phyloP scores from a whole-genome alignment of 2,329 filamentous ascomycete species.

The Penicillium sp. region DNA sequence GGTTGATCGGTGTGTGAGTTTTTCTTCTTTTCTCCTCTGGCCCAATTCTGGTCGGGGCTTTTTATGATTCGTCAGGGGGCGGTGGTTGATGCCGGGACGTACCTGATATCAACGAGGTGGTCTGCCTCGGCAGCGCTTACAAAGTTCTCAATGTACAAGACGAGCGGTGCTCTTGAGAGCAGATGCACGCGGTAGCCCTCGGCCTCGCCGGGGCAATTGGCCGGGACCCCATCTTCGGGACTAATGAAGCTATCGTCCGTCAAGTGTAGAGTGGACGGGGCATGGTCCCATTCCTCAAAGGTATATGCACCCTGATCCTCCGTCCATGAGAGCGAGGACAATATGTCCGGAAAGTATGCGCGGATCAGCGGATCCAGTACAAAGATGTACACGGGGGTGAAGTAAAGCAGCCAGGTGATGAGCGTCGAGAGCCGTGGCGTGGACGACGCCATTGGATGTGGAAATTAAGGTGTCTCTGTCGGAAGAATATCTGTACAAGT shows the following conservation, averaged over 20 bases:
- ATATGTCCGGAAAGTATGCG: constrained; percentile 23
- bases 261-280: constrained; percentile 25
- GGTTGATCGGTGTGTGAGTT: neutral
- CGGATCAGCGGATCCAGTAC: constrained; percentile 37
- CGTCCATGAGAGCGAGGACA: constrained; percentile 7
- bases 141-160: constrained; percentile 62
- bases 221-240: constrained; percentile 34
- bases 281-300: constrained; percentile 17
- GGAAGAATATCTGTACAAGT: neutral
- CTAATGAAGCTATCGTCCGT: constrained; percentile 39
- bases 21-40: neutral
- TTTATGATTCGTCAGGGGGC: too few species aligned
- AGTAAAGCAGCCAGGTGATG: constrained; percentile 39
- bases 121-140: constrained; percentile 51
- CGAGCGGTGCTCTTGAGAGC: constrained; percentile 55
- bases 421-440: constrained; percentile 34
- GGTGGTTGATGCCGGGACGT: constrained; percentile 7
- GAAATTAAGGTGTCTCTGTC: neutral
- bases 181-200: constrained; percentile 48
- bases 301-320: constrained; percentile 4
- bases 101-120: constrained; percentile 59
- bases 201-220: constrained; percentile 28
- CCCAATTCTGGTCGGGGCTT: neutral
- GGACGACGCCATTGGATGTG: constrained; percentile 25
- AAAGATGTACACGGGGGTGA: constrained; percentile 42